Percentiles rank a stretch among this genome's conserved stretches.
phyloP scores from a whole-genome alignment of 1,284 basidiomycete genomes.

The Rhodofomes roseus region DNA sequence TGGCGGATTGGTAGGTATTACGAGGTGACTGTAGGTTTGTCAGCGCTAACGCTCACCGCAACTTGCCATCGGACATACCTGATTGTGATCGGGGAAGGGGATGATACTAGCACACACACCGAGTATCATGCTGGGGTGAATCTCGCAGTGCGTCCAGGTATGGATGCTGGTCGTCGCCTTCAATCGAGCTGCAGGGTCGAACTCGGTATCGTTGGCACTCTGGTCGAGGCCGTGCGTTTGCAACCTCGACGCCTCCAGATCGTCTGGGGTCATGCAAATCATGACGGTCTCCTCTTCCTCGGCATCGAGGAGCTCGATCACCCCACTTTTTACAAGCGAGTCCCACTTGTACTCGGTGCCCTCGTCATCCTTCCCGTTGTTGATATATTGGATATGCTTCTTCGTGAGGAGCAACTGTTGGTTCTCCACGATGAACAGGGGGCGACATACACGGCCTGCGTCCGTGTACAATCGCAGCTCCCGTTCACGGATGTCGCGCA shows the following conservation, averaged over 20 bases:
- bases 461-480: slow-evolving; percentile 96
- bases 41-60: slow-evolving; percentile 8
- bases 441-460: slow-evolving; percentile 93
- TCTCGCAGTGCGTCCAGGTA: slow-evolving; percentile 99
- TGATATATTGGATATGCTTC: slow-evolving; percentile 79
- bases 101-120: slow-evolving; percentile 99
- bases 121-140: slow-evolving; percentile 98
- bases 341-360: slow-evolving; percentile 72
- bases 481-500: slow-evolving; percentile 94
- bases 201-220: slow-evolving; percentile 61
- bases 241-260: slow-evolving; percentile 82
- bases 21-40: slow-evolving; percentile 76
- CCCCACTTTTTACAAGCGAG: slow-evolving; percentile 80
- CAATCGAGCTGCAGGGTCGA: slow-evolving; percentile 85
- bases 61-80: slow-evolving; percentile 48
- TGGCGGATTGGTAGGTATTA: slow-evolving; percentile 99
- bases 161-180: slow-evolving; percentile 81
- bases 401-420: slow-evolving; percentile 82
- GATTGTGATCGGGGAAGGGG: slow-evolving; percentile 99
- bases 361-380: slow-evolving; percentile 35
- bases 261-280: slow-evolving; percentile 98
- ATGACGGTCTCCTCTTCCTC: slow-evolving; percentile 99
- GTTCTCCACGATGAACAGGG: slow-evolving; percentile 95
- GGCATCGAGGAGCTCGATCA: slow-evolving; percentile 94
- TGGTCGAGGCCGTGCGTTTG: slow-evolving; percentile 62